phyloP scores from a whole-genome alignment of 2,329 filamentous ascomycete genomes.

The Reticulascus tulasneorum region DNA sequence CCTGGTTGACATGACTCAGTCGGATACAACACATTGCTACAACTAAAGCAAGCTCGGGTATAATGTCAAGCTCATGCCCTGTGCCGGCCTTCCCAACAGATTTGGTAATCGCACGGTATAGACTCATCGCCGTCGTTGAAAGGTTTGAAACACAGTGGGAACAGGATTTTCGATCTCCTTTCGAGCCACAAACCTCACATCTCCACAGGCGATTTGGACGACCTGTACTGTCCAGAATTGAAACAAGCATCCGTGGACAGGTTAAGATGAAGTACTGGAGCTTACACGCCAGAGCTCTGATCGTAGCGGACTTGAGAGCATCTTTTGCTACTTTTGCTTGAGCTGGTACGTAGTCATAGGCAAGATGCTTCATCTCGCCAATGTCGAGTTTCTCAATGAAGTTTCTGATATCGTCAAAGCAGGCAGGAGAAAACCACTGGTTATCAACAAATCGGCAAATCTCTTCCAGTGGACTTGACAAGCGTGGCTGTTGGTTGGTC shows the following conservation, averaged over 20 bases:
- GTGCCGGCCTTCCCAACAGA: too few relatives aligned
- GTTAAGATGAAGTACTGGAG: slow-evolving; percentile 42
- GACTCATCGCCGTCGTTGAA: slow-evolving; percentile 9
- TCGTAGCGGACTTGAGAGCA: slow-evolving; percentile 17
- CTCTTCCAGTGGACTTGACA: slow-evolving; percentile 14
- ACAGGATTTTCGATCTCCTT: slow-evolving; percentile 3
- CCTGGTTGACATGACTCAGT: slow-evolving; percentile 12
- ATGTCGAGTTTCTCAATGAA: slow-evolving; percentile 39
- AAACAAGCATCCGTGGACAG: slow-evolving; percentile 24
- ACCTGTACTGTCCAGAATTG: slow-evolving; percentile 18
- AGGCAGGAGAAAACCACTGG: slow-evolving; percentile 31
- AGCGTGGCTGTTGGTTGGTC: slow-evolving; percentile 1
- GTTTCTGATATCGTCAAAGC: slow-evolving; percentile 43
- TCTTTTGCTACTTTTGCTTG: slow-evolving; percentile 24
- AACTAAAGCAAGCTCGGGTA: slow-evolving; percentile 30
- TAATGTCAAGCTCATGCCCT: slow-evolving; percentile 11
- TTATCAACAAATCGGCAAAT: slow-evolving; percentile 32
- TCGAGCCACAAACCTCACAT: slow-evolving; percentile 7
- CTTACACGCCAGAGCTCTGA: slow-evolving; percentile 34
- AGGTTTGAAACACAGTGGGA: slow-evolving; percentile 4
- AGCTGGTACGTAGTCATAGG: slow-evolving; percentile 29
- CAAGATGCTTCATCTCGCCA: slow-evolving; percentile 34
- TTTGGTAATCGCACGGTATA: slow-evolving; percentile 9
- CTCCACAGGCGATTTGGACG: slow-evolving; percentile 17
- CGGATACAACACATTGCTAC: slow-evolving; percentile 30